Base-by-base conservation (phyloP, 345 rosid species). In the Citrus hindsii region DNA sequence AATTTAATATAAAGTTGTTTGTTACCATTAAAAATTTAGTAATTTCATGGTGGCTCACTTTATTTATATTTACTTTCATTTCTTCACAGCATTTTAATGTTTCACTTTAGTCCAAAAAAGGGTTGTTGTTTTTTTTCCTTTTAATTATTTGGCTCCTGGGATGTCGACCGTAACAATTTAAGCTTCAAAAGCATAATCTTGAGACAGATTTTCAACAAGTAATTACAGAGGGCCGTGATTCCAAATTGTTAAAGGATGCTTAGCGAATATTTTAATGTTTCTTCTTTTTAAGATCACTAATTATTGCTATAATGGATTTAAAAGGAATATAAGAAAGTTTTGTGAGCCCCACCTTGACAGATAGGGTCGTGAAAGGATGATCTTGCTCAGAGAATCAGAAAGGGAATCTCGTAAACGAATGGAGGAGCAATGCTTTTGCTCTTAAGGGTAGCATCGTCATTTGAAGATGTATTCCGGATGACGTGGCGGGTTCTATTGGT, bases 181-280 rank as follows among this genome's bases (percentile, higher is more conserved):
- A 13, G 51, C 51, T 46, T 13, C 51, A 13, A 46, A 13, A 46
- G 51, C 51, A 42, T 0, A 42, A 3, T 42, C 51, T 58, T 19
- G 22, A 25, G 77, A 75, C 79, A 73, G 67, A 67, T 79, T 83
- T 83, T 83, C 82, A 67, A 76, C 53, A 27, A 25, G 12, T 53
- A 68, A 79, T 83, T 68, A 76, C 71, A 0, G 74, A 19, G 3
- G 40, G 30, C 48, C 13, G 56, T 69, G 72, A 82, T 77, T 74
- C 63, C 71, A 1, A 21, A 25, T 55, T 7, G 38, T n/a, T 27
- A 46, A 69, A 60, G 27, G 35, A 24, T 4, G 62, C 40, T 53
- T 18, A 18, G 7, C 3, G 22, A 46, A 22, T 53, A 71, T 18
- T 51, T 22, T 28, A 60, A 4, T 71, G 75, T 55, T 55, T 71